Evolutionary conservation across 2,329 filamentous ascomycete genomes (phyloP), one percentile per base, ranked within the genome.

Genomic region (Exophiala xenobiotica): DNA sequence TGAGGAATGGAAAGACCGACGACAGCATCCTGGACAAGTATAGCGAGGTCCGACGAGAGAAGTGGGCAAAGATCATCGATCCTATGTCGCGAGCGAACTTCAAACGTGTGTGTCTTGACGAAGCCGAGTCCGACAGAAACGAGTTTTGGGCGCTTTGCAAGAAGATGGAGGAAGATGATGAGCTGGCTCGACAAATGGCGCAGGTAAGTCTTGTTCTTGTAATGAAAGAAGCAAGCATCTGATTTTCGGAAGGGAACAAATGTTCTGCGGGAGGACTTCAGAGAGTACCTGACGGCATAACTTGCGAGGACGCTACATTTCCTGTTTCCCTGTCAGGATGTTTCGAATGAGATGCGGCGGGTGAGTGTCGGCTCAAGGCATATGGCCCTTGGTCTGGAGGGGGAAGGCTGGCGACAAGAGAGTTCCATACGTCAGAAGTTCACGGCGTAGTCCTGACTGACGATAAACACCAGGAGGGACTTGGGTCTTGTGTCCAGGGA

Each of bases 11-110:
- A 3, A 58, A 66, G 8, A 67, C 68, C 4, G 68, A 71, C 50
- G 68, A 72, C 3, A 58, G 50, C 16, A 76, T 76, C 40, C 63
- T 76, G 14, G 70, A 75, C 58, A 69, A 66, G 43, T 76, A 76
- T 52, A 66, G 65, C 27, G 66, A 71, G 23, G 60, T 73, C 1
- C 66, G 74, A 1, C 63, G 67, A 22, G 60, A 68, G 43, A 74
- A 70, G 38, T 77, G 64, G 59, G 49, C 60, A 3, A 63, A 67
- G 4, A 63, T 70, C 6, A 70, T 73, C 24, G 66, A 74, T 53
- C 69, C 70, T 0, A 63, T 69, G 40, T 73, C 70, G 5, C 64
- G 72, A 27, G 69, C 68, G 27, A 77, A 77, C 51, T 67, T 74
- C 49, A 58, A 60, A 2, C 64, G 70, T 3, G 51, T 73, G 45